Evolutionary conservation across 352 stramenopile genomes (phyloP), one percentile per base, ranked within the genome.

Genomic region (Pythium myriotylum): DNA sequence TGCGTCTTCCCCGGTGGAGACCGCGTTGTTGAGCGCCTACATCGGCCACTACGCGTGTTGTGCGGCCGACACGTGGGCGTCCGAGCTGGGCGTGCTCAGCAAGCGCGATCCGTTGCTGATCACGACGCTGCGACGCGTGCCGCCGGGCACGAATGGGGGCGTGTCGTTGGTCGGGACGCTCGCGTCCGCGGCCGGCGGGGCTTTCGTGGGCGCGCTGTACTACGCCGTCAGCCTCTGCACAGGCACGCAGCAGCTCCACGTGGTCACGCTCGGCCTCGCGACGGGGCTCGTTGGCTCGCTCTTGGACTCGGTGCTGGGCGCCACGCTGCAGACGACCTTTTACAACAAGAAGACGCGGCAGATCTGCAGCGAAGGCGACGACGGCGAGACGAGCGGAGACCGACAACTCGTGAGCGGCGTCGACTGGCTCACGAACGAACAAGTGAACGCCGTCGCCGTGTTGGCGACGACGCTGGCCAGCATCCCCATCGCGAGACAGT

Each of bases 31-130:
- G 27, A 68, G 82, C 58, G 88, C 76, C 32, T 95, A 96, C 65
- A 81, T 98, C 13, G 90, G 89, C 12, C 94, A 98, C 68, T 98
- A 98, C 68, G 92, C 94, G 4, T 98, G 89, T 41, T 97, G 88
- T 49, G 77, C 93, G 8, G 94, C 85, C 0, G 95, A 99, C 71
- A 98, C 96, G 16, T 96, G 96, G 82, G 92, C 94, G n/a, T 98
- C 89, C 1, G 96, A 99, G 69, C 73, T 99, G 7, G 96, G 95
- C 8, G 95, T 98, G 26, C 74, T 98, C 0, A 89, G 81, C 46
- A 74, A 73, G 41, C 77, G 65, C 46, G 48, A 69, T 17, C 96
- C 96, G 0, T 60, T 93, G 37, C 76, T 98, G 33, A 87, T 99
- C 58, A 98, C 92, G 40, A 86, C 76, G 35, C 54, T 91, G 20